Percentiles rank a stretch among this genome's conserved stretches.
These are phyloP conservation scores for Stagonosporopsis vannaccii DNA, from an alignment of 2,329 filamentous ascomycete genomes.

Conservation along the genomic window DNA sequence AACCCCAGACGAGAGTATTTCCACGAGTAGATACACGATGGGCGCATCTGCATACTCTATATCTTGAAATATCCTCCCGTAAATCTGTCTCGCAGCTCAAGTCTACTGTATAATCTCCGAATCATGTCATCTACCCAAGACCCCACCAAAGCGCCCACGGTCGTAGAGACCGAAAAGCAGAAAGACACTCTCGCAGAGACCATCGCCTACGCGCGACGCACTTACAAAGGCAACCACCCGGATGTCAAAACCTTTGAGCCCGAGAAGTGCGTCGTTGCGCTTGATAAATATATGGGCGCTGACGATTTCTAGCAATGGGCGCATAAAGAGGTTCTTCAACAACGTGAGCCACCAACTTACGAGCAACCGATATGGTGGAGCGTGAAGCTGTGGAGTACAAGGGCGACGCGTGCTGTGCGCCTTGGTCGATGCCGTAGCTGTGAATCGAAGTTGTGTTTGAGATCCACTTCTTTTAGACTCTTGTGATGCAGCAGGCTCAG, in stretches of 20 bases:
- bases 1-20: conserved; percentile 2
- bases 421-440: neutral
- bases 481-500: neutral
- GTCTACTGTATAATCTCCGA: neutral
- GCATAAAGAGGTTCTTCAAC: conserved; percentile 10
- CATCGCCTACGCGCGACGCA: conserved; percentile 11
- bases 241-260: conserved; percentile 8
- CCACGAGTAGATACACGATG: conserved; percentile 1
- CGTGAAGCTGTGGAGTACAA: neutral
- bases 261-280: neutral
- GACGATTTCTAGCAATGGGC: neutral
- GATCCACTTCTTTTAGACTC: neutral
- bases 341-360: conserved; percentile 5
- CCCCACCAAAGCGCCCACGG: neutral
- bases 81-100: neutral
- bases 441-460: neutral
- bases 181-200: conserved; percentile 5
- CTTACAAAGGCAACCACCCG: conserved; percentile 11
- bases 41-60: neutral
- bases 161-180: neutral
- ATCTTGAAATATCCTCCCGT: neutral
- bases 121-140: conserved; percentile 3
- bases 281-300: neutral
- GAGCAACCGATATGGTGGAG: conserved; percentile 9
- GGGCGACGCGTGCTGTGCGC: neutral